Percentiles rank a stretch among this genome's conserved stretches.
These are phyloP conservation scores for Leptoxyphium fumago DNA, from an alignment of 2,329 filamentous ascomycete genomes.

Conservation along the genomic window DNA sequence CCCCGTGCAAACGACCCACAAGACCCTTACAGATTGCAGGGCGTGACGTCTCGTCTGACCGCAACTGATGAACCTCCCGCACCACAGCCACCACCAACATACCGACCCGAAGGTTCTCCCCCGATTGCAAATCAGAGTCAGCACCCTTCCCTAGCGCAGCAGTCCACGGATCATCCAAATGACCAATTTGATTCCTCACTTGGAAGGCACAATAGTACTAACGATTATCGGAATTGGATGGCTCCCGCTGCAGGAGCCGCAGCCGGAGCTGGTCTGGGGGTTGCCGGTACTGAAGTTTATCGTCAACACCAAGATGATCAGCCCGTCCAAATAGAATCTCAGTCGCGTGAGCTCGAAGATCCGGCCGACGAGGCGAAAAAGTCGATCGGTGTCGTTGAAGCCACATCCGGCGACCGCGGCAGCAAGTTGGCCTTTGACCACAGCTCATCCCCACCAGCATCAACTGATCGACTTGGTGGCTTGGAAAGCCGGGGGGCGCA, in stretches of 20 bases:
- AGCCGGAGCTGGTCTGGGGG: constrained; percentile 28
- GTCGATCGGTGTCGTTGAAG: background rate
- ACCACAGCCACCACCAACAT: background rate
- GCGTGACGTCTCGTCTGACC: constrained; percentile 10
- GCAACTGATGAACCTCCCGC: background rate
- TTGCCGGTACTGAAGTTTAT: constrained; percentile 6
- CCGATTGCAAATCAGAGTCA: constrained; percentile 1
- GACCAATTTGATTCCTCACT: constrained; percentile 6
- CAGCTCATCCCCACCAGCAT: background rate
- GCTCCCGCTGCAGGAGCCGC: constrained; percentile 29
- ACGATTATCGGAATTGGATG: constrained; percentile 37
- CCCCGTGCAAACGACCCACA: constrained; percentile 18
- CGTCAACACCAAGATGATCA: too few species aligned
- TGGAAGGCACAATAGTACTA: constrained; percentile 23
- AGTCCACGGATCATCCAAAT: constrained; percentile 4
- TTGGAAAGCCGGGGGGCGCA: constrained; percentile 20
- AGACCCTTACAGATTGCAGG: constrained; percentile 17
- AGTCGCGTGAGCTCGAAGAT: too few species aligned
- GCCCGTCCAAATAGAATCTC: too few species aligned
- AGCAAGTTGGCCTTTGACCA: too few species aligned
- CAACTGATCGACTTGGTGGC: constrained; percentile 10
- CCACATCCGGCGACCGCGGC: background rate
- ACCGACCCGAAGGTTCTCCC: background rate
- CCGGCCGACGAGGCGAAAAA: background rate
- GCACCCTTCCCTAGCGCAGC: constrained; percentile 13